Evolutionary conservation across 306 rosid species (phyloP).

Genomic region (Elaeagnus macrophylla): DNA sequence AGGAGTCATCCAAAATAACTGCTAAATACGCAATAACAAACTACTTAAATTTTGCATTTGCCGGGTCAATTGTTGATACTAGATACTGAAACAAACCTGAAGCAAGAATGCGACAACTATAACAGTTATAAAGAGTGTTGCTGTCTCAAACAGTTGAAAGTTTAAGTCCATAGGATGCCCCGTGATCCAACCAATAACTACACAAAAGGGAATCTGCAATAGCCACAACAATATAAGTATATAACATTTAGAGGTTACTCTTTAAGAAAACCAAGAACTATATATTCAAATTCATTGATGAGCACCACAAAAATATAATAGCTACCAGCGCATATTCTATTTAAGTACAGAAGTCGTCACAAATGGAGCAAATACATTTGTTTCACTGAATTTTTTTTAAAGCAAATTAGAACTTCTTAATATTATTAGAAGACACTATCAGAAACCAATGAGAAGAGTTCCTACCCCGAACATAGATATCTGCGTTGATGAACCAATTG

Average conservation of each 20-base stretch:
- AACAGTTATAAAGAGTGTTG: slow-evolving; percentile 56
- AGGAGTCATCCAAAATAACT: too few relatives aligned
- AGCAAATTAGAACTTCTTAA: neutral
- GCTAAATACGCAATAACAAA: neutral
- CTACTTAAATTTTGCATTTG: neutral
- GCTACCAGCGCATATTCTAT: too few relatives aligned
- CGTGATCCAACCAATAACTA: slow-evolving; percentile 63
- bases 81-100: slow-evolving; percentile 47
- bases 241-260: neutral
- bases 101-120: slow-evolving; percentile 68
- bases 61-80: neutral
- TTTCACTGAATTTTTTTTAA: too few relatives aligned
- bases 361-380: too few relatives aligned
- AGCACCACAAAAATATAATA: too few relatives aligned
- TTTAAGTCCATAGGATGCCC: slow-evolving; percentile 67
- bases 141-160: slow-evolving; percentile 80
- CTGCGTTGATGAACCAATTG: slow-evolving; percentile 77
- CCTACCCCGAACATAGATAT: slow-evolving; percentile 79
- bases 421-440: neutral
- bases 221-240: neutral
- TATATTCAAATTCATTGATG: too few relatives aligned
- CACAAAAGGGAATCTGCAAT: slow-evolving; percentile 80
- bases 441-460: slow-evolving; percentile 8
- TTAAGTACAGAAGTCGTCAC: too few relatives aligned
- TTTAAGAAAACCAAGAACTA: neutral